These are phyloP conservation scores for Thalassiosira exigua DNA, from an alignment of 352 stramenopile species.

Conservation along the genomic window DNA sequence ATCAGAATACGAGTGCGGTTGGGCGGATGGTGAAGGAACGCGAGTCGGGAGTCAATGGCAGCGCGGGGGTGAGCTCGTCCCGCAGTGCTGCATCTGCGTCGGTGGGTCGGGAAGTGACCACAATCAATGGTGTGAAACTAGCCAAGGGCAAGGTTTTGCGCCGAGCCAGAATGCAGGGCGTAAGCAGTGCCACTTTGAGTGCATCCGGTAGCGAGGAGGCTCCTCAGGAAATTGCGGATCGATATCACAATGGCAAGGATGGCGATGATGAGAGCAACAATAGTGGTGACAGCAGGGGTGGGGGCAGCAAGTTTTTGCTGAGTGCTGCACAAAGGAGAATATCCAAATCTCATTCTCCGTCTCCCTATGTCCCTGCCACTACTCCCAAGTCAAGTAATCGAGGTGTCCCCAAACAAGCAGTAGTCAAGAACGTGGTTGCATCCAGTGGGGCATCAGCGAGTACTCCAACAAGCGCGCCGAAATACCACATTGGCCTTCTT, in stretches of 20 bases:
- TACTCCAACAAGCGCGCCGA: background rate
- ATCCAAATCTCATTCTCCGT: background rate
- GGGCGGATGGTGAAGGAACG: background rate
- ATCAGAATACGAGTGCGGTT: background rate
- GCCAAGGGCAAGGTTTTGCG: background rate
- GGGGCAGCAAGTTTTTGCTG: background rate
- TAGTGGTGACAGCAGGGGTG: background rate
- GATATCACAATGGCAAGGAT: background rate
- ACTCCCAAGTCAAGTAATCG: background rate
- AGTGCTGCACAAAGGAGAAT: background rate
- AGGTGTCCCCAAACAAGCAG: too few relatives aligned
- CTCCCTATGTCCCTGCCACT: background rate
- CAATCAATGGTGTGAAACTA: slow-evolving; percentile 9
- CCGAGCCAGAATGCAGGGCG: background rate
- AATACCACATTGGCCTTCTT: background rate
- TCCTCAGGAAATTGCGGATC: too few relatives aligned
- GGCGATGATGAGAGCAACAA: background rate
- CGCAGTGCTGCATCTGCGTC: background rate
- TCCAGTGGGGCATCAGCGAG: too few relatives aligned
- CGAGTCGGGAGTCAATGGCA: background rate
- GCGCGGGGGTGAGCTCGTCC: background rate
- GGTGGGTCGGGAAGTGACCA: slow-evolving; percentile 2
- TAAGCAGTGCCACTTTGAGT: background rate
- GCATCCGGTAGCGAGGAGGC: too few relatives aligned
- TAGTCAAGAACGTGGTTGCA: too few relatives aligned